phyloP scores from a whole-genome alignment of 371 early-diverging fungal species.

The Parasitella parasitica region DNA sequence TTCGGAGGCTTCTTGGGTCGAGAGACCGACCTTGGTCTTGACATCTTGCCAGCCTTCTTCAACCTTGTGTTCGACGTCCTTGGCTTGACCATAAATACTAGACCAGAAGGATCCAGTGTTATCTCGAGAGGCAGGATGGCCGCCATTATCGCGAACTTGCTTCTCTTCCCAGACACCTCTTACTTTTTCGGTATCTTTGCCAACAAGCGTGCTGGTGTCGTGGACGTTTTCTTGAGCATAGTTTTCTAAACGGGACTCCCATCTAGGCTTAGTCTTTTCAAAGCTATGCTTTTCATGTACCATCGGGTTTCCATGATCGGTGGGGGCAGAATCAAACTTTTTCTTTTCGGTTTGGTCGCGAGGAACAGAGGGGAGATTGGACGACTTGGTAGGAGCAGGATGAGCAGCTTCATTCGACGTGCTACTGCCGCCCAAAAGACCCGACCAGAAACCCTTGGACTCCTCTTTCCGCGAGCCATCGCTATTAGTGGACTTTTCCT shows the following conservation, averaged over 20 bases:
- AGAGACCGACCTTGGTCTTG: conserved; percentile 2
- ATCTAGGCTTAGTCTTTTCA: conserved; percentile 6
- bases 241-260: conserved; percentile 9
- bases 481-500: neutral
- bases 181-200: conserved; percentile 22
- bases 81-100: conserved; percentile 7
- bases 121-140: neutral
- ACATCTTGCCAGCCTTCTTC: conserved; percentile 8
- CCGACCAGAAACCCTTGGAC: conserved; percentile 1
- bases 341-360: neutral
- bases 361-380: neutral
- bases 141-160: neutral
- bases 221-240: conserved; percentile 14
- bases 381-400: neutral
- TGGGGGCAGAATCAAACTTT: neutral
- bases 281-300: conserved; percentile 10
- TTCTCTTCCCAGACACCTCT: conserved; percentile 16
- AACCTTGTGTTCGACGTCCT: neutral
- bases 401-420: neutral
- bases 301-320: conserved; percentile 16
- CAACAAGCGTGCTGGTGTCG: conserved; percentile 18
- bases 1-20: too few species aligned
- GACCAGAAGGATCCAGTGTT: neutral
- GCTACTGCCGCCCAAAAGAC: neutral
- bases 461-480: neutral